Conservation (phyloP, 2,329 filamentous ascomycete species). For the Chalara sp. region DNA sequence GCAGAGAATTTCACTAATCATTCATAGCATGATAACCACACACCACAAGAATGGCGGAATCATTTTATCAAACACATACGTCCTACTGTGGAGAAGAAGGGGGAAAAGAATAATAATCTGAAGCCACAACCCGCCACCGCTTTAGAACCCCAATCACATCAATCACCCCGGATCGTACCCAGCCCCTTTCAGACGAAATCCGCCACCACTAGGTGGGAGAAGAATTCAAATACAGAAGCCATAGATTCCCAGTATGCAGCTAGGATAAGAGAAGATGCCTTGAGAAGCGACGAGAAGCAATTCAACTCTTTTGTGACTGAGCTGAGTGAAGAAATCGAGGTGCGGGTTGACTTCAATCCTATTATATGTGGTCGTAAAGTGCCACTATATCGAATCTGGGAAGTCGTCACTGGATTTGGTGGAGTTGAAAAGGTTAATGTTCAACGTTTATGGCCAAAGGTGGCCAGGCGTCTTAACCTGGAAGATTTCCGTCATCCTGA, state of each 20-base stretch:
- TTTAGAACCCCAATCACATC: too few relatives aligned
- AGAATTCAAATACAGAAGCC: too few relatives aligned
- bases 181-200: too few relatives aligned
- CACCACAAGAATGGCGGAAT: slow-evolving; percentile 26
- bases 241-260: too few relatives aligned
- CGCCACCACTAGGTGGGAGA: too few relatives aligned
- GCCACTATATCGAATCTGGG: slow-evolving; percentile 23
- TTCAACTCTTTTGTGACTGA: slow-evolving; percentile 14
- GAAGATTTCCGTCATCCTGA: slow-evolving; percentile 6
- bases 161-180: too few relatives aligned
- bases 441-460: slow-evolving; percentile 16
- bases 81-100: not conserved
- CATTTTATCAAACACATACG: slow-evolving; percentile 14
- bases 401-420: slow-evolving; percentile 20
- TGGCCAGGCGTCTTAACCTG: slow-evolving; percentile 20
- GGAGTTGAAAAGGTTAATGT: slow-evolving; percentile 17
- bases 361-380: slow-evolving; percentile 17
- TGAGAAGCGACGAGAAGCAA: slow-evolving; percentile 6
- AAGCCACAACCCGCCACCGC: too few relatives aligned
- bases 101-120: not conserved
- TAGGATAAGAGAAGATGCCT: not conserved
- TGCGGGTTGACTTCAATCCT: slow-evolving; percentile 16
- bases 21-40: slow-evolving; percentile 21
- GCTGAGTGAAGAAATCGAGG: slow-evolving; percentile 7
- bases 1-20: not conserved